These are phyloP conservation scores for Cordyceps fumosorosea DNA, from an alignment of 2,329 filamentous ascomycete species.

Conservation along the genomic window DNA sequence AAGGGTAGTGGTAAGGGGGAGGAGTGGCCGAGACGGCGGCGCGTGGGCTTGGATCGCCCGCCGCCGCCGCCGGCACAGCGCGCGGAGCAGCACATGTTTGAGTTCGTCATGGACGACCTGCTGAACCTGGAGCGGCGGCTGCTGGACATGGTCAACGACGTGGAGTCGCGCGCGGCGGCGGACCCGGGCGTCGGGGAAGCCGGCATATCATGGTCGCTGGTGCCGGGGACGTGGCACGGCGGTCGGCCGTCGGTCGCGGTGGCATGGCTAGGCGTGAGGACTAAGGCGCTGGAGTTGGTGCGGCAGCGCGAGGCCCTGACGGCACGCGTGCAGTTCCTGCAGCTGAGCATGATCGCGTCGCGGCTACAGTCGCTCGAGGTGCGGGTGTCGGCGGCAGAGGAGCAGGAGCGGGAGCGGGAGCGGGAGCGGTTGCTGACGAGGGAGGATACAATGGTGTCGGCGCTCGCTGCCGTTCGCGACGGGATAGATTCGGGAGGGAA, in stretches of 20 bases:
- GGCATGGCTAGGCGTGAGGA: slow-evolving; percentile 37
- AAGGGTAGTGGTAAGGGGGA: neutral
- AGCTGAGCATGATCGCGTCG: slow-evolving; percentile 43
- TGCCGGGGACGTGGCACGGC: slow-evolving; percentile 33
- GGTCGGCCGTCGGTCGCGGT: slow-evolving; percentile 33
- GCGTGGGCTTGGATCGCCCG: slow-evolving; percentile 11
- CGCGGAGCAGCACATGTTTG: slow-evolving; percentile 40
- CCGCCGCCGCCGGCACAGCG: slow-evolving; percentile 14
- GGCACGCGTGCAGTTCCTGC: slow-evolving; percentile 39
- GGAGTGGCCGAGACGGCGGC: neutral
- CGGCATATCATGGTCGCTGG: slow-evolving; percentile 30
- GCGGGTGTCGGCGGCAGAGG: slow-evolving; percentile 18
- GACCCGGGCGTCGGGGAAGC: slow-evolving; percentile 9
- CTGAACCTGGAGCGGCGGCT: slow-evolving; percentile 36
- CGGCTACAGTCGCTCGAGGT: slow-evolving; percentile 31
- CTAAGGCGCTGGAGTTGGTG: slow-evolving; percentile 39
- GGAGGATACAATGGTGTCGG: slow-evolving; percentile 15
- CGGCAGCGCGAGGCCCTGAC: slow-evolving; percentile 39
- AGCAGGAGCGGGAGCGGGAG: neutral
- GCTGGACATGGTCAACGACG: slow-evolving; percentile 38
- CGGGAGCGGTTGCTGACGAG: slow-evolving; percentile 11
- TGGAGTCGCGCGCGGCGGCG: slow-evolving; percentile 29
- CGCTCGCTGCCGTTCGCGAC: no score
- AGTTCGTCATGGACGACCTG: slow-evolving; percentile 41
- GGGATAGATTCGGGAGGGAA: no score